phyloP scores from a whole-genome alignment of 352 stramenopile species.

The Pythium diclinum region DNA sequence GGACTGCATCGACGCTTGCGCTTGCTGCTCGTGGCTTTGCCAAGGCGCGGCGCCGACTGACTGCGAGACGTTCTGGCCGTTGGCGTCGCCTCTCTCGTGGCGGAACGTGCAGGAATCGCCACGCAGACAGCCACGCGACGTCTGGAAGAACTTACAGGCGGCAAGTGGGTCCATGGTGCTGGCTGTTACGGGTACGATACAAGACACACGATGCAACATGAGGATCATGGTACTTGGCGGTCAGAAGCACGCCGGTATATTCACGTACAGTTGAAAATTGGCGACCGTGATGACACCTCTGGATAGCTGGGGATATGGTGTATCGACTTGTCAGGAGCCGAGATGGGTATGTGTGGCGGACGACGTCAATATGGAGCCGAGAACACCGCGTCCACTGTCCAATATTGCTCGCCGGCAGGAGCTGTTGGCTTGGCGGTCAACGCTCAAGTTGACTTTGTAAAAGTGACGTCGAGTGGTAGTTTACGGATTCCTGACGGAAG shows the following conservation, averaged over 20 bases:
- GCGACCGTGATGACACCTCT: conserved; percentile 2
- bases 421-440: conserved; percentile 2
- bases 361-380: background rate
- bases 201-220: too few species aligned
- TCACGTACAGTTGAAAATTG: conserved; percentile 11
- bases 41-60: background rate
- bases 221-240: too few species aligned
- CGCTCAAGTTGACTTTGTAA: conserved; percentile 16
- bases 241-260: background rate
- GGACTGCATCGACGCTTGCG: background rate
- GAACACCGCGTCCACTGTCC: background rate
- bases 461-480: conserved; percentile 15
- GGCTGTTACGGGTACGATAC: background rate
- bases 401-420: too few species aligned
- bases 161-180: conserved; percentile 20
- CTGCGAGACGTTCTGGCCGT: background rate
- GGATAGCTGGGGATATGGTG: background rate
- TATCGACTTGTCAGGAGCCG: conserved; percentile 4
- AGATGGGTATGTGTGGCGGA: too few species aligned
- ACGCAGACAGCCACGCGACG: conserved; percentile 63
- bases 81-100: conserved; percentile 33
- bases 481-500: conserved; percentile 9
- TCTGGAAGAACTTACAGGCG: conserved; percentile 73
- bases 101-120: conserved; percentile 63
- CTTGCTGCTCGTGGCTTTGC: background rate